phyloP scores from a whole-genome alignment of 2,329 filamentous ascomycete genomes.

The Sphaerostilbella broomeana region DNA sequence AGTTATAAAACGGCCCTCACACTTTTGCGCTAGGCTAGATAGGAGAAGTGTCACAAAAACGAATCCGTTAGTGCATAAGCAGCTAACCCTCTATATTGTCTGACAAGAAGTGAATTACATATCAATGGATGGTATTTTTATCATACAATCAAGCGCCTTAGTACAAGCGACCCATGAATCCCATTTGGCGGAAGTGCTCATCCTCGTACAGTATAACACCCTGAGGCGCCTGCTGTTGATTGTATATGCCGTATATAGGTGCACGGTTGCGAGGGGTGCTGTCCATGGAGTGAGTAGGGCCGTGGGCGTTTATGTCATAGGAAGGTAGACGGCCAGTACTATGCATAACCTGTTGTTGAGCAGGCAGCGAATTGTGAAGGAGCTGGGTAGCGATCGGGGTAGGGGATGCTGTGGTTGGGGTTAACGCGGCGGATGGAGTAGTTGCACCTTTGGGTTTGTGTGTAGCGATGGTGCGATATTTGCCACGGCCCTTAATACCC shows the following conservation, averaged over 20 bases:
- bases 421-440: constrained; percentile 9
- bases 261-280: constrained; percentile 27
- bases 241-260: constrained; percentile 37
- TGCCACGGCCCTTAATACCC: constrained; percentile 92
- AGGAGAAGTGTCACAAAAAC: no score
- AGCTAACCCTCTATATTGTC: no score
- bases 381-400: constrained; percentile 18
- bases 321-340: constrained; percentile 24
- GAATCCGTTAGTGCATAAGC: no score
- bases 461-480: constrained; percentile 60
- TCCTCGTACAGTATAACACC: constrained; percentile 40
- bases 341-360: constrained; percentile 24
- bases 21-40: no score
- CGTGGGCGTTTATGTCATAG: constrained; percentile 29
- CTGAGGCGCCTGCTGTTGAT: constrained; percentile 34
- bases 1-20: no score
- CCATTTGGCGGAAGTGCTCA: constrained; percentile 33
- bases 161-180: constrained; percentile 40
- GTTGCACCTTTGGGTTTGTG: constrained; percentile 24
- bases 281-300: constrained; percentile 21
- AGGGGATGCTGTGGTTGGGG: constrained; percentile 18
- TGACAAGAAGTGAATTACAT: no score
- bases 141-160: constrained; percentile 21
- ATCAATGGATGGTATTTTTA: no score
- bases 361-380: constrained; percentile 23